A percentile compares a stretch with the other conserved stretches of the same genome.
Evolutionary conservation across 257 asterid genomes (phyloP).

Genomic region (Solanum sejunctum): DNA sequence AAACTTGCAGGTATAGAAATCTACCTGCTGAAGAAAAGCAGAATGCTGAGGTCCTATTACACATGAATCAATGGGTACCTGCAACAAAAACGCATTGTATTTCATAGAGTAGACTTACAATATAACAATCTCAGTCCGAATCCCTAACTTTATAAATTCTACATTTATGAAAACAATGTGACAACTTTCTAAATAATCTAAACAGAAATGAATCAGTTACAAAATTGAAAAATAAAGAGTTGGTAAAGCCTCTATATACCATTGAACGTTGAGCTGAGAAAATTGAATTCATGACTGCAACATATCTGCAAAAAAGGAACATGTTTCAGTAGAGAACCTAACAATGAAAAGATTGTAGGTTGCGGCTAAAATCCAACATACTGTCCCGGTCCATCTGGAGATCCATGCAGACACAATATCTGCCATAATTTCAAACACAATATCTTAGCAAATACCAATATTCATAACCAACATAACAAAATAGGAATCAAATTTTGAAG

Average conservation of each 20-base stretch:
- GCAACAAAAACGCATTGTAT: slow-evolving; percentile 4
- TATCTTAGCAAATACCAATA: slow-evolving; percentile 4
- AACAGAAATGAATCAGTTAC: neutral
- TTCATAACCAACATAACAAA: neutral
- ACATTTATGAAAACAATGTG: neutral
- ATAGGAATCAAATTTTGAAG: neutral
- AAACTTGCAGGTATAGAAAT: neutral
- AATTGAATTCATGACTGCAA: slow-evolving; percentile 89
- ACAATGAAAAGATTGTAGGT: neutral
- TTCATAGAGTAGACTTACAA: neutral
- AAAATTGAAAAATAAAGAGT: neutral
- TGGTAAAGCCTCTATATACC: slow-evolving; percentile 28
- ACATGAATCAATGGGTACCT: slow-evolving; percentile 91
- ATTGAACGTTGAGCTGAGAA: slow-evolving; percentile 91
- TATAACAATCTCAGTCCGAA: neutral
- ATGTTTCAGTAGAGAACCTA: slow-evolving; percentile 3
- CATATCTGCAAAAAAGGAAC: slow-evolving; percentile 44
- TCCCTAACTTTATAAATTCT: neutral
- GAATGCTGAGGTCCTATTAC: slow-evolving; percentile 79
- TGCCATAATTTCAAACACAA: slow-evolving; percentile 27
- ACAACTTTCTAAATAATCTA: neutral
- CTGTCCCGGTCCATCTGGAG: slow-evolving; percentile 96
- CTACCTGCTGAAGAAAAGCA: slow-evolving; percentile 94
- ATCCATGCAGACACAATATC: slow-evolving; percentile 94
- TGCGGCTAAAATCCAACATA: slow-evolving; percentile 23